A percentile compares a stretch with the other conserved stretches of the same genome.
Evolutionary conservation across 2,329 filamentous ascomycete species (phyloP).

Genomic region (Fusarium hainanense): DNA sequence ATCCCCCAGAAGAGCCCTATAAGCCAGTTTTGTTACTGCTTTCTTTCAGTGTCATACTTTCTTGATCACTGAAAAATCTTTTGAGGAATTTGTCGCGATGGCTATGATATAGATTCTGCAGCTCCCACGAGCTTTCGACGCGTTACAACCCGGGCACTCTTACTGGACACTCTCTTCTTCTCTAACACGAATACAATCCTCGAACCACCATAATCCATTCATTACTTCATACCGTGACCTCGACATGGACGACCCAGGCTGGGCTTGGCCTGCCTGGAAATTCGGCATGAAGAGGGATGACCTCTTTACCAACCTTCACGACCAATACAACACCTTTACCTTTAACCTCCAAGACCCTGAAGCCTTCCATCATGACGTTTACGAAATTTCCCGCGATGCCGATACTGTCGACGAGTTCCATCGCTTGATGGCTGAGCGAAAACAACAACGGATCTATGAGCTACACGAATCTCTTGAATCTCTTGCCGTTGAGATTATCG

Average conservation of each 20-base stretch:
- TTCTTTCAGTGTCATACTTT: conserved; percentile 39
- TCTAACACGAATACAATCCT: conserved; percentile 10
- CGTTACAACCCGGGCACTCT: conserved; percentile 39
- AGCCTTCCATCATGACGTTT: conserved; percentile 71
- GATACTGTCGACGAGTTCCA: conserved; percentile 65
- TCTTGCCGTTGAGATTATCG: conserved; percentile 70
- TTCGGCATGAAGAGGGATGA: conserved; percentile 71
- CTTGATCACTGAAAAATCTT: conserved; percentile 38
- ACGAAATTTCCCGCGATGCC: conserved; percentile 65
- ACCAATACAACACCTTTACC: conserved; percentile 69
- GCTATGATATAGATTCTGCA: conserved; percentile 43
- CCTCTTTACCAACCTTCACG: conserved; percentile 67
- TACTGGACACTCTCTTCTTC: conserved; percentile 35
- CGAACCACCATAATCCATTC: conserved; percentile 20
- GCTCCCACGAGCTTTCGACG: conserved; percentile 45
- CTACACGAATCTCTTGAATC: conserved; percentile 67
- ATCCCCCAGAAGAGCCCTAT: conserved; percentile 27
- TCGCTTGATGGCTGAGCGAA: conserved; percentile 63
- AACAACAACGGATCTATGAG: conserved; percentile 64
- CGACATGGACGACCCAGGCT: conserved; percentile 65
- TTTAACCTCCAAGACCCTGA: conserved; percentile 68
- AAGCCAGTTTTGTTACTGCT: conserved; percentile 21
- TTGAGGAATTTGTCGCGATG: conserved; percentile 36
- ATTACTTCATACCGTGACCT: conserved; percentile 59
- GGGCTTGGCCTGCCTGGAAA: conserved; percentile 70